Percentiles rank a stretch among this genome's conserved stretches.
Conservation (phyloP, 148 eudicot species). For the Rhododendron simsii region DNA sequence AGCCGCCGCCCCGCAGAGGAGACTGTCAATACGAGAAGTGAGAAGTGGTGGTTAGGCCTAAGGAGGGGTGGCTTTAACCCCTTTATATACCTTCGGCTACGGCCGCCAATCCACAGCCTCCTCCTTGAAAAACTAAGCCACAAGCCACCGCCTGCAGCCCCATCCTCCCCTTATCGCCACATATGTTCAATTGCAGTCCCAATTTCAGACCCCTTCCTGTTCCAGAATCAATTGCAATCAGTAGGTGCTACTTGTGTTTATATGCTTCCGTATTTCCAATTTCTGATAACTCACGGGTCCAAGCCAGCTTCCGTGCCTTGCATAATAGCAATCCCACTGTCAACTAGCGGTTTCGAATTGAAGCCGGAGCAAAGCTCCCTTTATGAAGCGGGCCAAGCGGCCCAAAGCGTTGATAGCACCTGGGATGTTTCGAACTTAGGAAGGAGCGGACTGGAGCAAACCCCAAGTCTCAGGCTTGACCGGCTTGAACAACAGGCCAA, state of each 20-base stretch:
- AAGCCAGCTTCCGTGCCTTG: no score
- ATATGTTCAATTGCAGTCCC: neutral
- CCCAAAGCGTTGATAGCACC: neutral
- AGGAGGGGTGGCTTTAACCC: no score
- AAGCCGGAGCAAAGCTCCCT: neutral
- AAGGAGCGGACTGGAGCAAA: neutral
- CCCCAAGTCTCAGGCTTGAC: neutral
- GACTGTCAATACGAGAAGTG: no score
- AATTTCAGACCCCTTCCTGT: neutral
- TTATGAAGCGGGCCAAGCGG: neutral
- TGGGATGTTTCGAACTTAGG: neutral
- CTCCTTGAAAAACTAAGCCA: neutral
- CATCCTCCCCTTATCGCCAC: neutral
- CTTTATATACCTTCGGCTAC: neutral
- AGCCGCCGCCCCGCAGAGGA: no score
- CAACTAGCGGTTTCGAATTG: neutral
- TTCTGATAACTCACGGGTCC: no score
- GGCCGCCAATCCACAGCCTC: neutral
- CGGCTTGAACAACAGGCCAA: neutral
- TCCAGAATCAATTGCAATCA: neutral
- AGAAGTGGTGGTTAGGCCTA: no score
- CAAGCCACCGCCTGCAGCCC: neutral
- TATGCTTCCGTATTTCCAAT: neutral
- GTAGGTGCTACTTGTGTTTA: neutral
- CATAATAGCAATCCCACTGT: neutral